Evolutionary conservation across 2,329 filamentous ascomycete species (phyloP), one percentile per base, ranked within the genome.

Genomic region (Calonectria pseudoturangicola): DNA sequence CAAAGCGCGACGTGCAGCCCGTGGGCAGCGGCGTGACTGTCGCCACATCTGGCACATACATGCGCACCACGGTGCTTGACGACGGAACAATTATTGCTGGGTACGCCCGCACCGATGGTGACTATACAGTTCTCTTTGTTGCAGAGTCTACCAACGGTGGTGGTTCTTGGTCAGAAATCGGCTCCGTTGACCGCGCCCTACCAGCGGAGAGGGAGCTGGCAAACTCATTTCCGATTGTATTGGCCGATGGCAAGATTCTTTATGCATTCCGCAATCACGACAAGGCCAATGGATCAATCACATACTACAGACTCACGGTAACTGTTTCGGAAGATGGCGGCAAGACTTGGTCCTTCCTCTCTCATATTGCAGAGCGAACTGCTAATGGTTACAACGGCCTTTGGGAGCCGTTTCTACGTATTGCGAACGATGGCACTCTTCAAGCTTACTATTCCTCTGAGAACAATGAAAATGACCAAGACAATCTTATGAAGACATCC

Each of bases 241-340:
- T 58, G 54, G 5, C 33, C n/a, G 33, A 41, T 21, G 54, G 54
- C 4, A 58, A 58, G 13, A 58, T 58, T 27, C n/a, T 58, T 39
- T 58, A 58, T 33, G 33, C 54, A 18, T 58, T 58, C 54, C 54
- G 54, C n/a, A 58, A 58, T 33, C 54, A 58, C 33, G 54, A 58
- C n/a, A 58, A 27, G 33, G 39, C 33, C 21, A 10, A 36, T 12
- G 54, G 54, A 7, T 28, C 27, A 4, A 41, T 25, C 33, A 41
- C 33, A 5, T 41, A 58, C n/a, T 58, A 58, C 6, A 39, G 54
- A 18, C 36, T 58, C 13, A 58, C 54, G 1, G 33, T 41, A 12
- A 39, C 30, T 10, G 21, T 58, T 39, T 58, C 54, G 0, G 54
- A 58, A 27, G 54, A 58, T 8, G 54, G 54, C 7, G 54, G 54